phyloP scores from a whole-genome alignment of 1,139 yeast species.

The Meyerozyma elateridarum region DNA sequence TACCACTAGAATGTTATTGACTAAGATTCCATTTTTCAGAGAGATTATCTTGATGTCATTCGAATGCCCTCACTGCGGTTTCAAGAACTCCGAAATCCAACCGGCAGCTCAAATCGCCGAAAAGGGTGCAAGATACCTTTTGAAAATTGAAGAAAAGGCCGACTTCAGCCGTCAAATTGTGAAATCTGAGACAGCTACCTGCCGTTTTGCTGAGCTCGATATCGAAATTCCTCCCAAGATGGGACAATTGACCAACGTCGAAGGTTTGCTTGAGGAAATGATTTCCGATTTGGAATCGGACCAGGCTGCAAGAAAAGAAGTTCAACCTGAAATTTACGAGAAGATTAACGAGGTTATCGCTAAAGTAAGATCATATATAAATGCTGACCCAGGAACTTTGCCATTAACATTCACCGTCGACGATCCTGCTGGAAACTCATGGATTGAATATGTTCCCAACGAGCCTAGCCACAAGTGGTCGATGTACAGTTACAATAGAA shows the following conservation, averaged over 20 bases:
- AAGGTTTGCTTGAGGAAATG: constrained; percentile 83
- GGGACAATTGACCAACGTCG: constrained; percentile 90
- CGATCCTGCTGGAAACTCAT: constrained; percentile 97
- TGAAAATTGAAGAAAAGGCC: constrained; percentile 63
- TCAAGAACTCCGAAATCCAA: constrained; percentile 89
- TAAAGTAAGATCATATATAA: constrained; percentile 53
- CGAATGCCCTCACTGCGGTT: constrained; percentile 91
- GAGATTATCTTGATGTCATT: constrained; percentile 94
- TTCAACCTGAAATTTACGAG: constrained; percentile 69
- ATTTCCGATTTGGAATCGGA: constrained; percentile 74
- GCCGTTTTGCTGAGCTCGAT: constrained; percentile 78
- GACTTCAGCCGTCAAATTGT: constrained; percentile 90
- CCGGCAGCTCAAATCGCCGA: constrained; percentile 88
- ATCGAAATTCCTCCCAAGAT: constrained; percentile 93
- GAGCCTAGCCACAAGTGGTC: constrained; percentile 92
- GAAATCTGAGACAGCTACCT: constrained; percentile 83
- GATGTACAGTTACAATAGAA: constrained; percentile 73
- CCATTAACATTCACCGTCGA: constrained; percentile 81
- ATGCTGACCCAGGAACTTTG: constrained; percentile 60
- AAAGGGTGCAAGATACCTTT: constrained; percentile 72
- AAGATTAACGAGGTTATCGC: constrained; percentile 68
- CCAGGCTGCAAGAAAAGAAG: constrained; percentile 70
- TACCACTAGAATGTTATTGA: constrained; percentile 72
- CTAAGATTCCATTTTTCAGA: constrained; percentile 86
- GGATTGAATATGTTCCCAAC: constrained; percentile 88